phyloP scores from a whole-genome alignment of 2,329 filamentous ascomycete species.

The Talaromyces verruculosus region DNA sequence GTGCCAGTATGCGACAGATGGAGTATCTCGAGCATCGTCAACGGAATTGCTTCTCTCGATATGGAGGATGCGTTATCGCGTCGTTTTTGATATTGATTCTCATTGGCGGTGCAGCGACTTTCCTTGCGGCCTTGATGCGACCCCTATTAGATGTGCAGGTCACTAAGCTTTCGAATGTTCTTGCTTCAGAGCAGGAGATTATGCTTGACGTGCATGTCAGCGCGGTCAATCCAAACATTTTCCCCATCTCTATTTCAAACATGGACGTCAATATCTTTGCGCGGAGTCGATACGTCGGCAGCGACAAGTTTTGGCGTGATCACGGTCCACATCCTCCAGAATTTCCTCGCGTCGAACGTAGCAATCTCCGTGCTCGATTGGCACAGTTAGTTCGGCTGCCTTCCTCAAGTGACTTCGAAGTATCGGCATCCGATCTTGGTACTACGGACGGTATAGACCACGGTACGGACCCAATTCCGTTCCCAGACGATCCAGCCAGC shows the following conservation, averaged over 20 bases:
- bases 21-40: conserved; percentile 70
- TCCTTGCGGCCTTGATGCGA: conserved; percentile 89
- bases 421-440: conserved; percentile 24
- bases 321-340: conserved; percentile 29
- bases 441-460: conserved; percentile 48
- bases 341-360: conserved; percentile 36
- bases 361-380: conserved; percentile 35
- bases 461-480: conserved; percentile 63
- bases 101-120: conserved; percentile 79
- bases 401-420: conserved; percentile 19
- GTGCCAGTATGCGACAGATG: conserved; percentile 63
- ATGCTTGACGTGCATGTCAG: conserved; percentile 89
- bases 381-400: conserved; percentile 32
- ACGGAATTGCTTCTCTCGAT: conserved; percentile 66
- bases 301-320: conserved; percentile 47
- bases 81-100: conserved; percentile 77
- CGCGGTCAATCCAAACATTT: conserved; percentile 89
- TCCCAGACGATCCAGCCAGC: conserved; percentile 53
- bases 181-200: conserved; percentile 90
- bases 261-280: conserved; percentile 93
- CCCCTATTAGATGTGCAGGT: conserved; percentile 78
- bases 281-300: conserved; percentile 84
- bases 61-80: conserved; percentile 85
- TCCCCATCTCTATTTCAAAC: conserved; percentile 79
- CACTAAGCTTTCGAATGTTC: conserved; percentile 78